phyloP scores from a whole-genome alignment of 192 early-diverging fungal genomes.

The Cetraspora pellucida region DNA sequence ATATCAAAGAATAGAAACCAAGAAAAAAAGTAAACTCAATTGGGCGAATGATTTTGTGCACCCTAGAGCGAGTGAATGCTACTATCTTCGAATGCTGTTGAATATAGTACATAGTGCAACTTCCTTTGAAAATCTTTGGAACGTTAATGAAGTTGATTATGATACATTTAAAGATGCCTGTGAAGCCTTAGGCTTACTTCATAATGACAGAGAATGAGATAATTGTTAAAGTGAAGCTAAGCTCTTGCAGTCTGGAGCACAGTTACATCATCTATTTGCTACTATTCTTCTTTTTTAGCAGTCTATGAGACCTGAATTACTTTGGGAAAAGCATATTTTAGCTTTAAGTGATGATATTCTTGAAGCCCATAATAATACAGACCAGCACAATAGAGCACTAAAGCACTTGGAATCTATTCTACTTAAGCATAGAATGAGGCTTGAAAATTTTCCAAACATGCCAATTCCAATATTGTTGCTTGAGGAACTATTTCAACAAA shows the following conservation, averaged over 20 bases:
- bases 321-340: slow-evolving; percentile 13
- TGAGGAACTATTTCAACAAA: neutral
- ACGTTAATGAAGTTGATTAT: slow-evolving; percentile 4
- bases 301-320: neutral
- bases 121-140: neutral
- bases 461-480: neutral
- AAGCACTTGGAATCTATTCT: too few relatives aligned
- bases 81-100: slow-evolving; percentile 37
- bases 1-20: slow-evolving; percentile 12
- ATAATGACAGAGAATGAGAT: slow-evolving; percentile 37
- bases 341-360: too few relatives aligned
- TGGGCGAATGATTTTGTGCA: slow-evolving; percentile 33
- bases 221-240: slow-evolving; percentile 29
- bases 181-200: slow-evolving; percentile 33
- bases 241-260: slow-evolving; percentile 9
- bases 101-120: slow-evolving; percentile 29
- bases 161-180: slow-evolving; percentile 38
- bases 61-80: slow-evolving; percentile 35
- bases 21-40: slow-evolving; percentile 21
- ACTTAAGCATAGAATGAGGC: too few relatives aligned
- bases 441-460: too few relatives aligned
- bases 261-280: slow-evolving; percentile 35
- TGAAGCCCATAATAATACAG: too few relatives aligned
- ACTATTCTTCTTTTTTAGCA: slow-evolving; percentile 7
- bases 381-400: too few relatives aligned